These are phyloP conservation scores for Gossypium raimondii DNA, from an alignment of 345 rosid species.

Conservation along the genomic window DNA sequence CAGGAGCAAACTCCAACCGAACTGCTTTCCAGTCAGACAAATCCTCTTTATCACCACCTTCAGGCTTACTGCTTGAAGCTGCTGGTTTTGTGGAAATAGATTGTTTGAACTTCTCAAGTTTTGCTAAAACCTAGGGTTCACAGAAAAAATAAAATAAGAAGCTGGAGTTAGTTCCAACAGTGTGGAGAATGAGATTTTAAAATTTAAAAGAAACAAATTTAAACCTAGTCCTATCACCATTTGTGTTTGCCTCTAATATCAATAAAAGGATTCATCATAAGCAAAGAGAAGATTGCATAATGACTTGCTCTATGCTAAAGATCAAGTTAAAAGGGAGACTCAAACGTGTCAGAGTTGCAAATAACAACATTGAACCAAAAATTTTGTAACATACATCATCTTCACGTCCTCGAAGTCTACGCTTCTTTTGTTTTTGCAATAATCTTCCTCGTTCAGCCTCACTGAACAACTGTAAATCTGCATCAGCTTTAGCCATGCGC, in stretches of 20 bases:
- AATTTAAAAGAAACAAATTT: neutral
- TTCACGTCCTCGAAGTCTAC: slow-evolving; percentile 86
- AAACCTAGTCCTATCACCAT: neutral
- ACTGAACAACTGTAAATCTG: slow-evolving; percentile 66
- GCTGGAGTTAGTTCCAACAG: neutral
- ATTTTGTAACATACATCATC: slow-evolving; percentile 60
- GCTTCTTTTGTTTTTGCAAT: slow-evolving; percentile 80
- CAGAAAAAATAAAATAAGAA: neutral
- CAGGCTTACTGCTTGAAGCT: slow-evolving; percentile 39
- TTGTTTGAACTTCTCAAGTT: slow-evolving; percentile 70
- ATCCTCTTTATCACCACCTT: slow-evolving; percentile 46
- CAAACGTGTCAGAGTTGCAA: neutral
- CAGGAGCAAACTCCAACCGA: slow-evolving; percentile 59
- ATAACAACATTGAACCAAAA: slow-evolving; percentile 16
- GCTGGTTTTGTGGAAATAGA: slow-evolving; percentile 41
- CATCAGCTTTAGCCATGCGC: slow-evolving; percentile 65
- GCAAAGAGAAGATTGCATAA: neutral
- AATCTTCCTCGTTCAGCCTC: slow-evolving; percentile 81
- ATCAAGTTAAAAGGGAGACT: neutral
- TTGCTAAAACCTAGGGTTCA: slow-evolving; percentile 56
- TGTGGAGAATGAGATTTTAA: neutral
- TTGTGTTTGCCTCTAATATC: neutral
- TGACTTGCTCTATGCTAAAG: neutral
- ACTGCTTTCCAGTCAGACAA: slow-evolving; percentile 70
- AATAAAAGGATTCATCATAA: neutral